Evolutionary conservation across 441 rosid species (phyloP).

Genomic region (Raphanus hybrid): DNA sequence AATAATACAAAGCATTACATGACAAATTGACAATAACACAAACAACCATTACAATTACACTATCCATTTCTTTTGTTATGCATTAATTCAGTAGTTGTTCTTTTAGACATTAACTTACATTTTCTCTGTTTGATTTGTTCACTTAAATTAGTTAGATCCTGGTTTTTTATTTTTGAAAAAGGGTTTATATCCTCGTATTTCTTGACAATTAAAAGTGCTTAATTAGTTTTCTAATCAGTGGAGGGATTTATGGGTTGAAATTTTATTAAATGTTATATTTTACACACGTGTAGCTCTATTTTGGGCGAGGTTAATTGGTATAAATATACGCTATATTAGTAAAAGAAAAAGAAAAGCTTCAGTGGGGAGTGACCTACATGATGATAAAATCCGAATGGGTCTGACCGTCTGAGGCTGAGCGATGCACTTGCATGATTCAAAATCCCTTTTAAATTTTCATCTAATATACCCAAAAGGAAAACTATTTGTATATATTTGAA

Average conservation of each 20-base stretch:
- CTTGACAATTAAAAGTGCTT: background rate
- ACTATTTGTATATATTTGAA: background rate
- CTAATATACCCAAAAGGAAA: background rate
- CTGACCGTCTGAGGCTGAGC: slow-evolving; percentile 7
- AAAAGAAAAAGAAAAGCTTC: background rate
- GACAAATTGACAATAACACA: background rate
- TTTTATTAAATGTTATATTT: background rate
- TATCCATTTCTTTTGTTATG: background rate
- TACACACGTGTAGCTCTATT: slow-evolving; percentile 22
- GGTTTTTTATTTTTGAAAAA: background rate
- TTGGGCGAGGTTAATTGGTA: slow-evolving; percentile 5
- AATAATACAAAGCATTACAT: too few relatives aligned
- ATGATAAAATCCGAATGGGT: slow-evolving; percentile 19
- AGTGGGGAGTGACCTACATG: slow-evolving; percentile 4
- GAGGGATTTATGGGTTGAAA: background rate
- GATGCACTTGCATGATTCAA: slow-evolving; percentile 18
- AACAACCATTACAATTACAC: background rate
- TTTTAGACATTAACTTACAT: background rate
- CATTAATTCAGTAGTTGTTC: background rate
- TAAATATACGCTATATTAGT: background rate
- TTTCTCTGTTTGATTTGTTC: background rate
- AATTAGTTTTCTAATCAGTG: background rate
- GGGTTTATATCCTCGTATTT: background rate
- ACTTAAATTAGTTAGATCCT: background rate
- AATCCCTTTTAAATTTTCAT: background rate